Evolutionary conservation across 345 rosid genomes (phyloP), one percentile per base, ranked within the genome.

Genomic region (Eucalyptus pumila): DNA sequence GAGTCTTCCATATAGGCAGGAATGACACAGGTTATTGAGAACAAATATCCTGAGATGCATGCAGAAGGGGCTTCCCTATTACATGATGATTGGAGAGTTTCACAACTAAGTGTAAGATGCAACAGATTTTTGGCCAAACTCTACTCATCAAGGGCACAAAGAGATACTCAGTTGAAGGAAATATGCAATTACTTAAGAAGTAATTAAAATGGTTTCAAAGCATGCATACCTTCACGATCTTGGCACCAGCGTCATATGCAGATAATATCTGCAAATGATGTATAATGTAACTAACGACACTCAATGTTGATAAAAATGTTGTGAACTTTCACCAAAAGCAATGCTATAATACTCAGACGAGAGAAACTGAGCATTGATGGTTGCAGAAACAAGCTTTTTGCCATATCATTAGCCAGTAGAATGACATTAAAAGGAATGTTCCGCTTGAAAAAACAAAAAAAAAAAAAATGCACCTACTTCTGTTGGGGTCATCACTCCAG

Each of bases 401-500:
- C 87, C 30, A 21, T 40, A 40, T 76, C 85, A 37, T 52, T 86
- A 45, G 44, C 87, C 67, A 86, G 12, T 37, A 13, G 23, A 34
- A 52, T 2, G 62, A 2, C 62, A 86, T 44, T 37, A 76, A 86
- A 52, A 65, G 27, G 85, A 12, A 67, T 30, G 81, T 32, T 44
- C 56, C 56, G 48, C n/a, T 87, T 4, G 19, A 58, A 44, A 8
- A 21, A n/a, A n/a, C n/a, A 76, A 50, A 32, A 49, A 86, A 49
- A 14, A 50, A 89, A 56, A 89, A 45, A 67, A 37, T 80, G 56
- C 80, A 80, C 94, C 90, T 92, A 95, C 96, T 90, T 95, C 97
- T 58, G 96, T 93, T 8, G 96, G 97, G 85, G 96, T 95, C 97
- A 95, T 93, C 81, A 87, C 94, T 88, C 96, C 96, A 37, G 97